phyloP scores from a whole-genome alignment of 106 monocot species.

The Alisma plantagoaquatica region DNA sequence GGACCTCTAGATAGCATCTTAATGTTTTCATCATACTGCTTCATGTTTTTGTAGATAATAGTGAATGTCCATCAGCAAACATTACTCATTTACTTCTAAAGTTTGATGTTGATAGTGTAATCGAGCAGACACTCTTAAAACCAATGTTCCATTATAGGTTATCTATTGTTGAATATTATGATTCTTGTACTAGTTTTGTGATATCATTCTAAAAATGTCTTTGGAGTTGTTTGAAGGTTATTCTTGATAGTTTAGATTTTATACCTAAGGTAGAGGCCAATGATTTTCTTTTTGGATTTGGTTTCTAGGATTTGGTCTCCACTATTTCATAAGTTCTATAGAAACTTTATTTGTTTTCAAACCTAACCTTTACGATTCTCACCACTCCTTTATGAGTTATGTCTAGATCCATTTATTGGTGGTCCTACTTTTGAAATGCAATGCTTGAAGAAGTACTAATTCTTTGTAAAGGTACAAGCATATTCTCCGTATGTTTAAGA shows the following conservation, averaged over 20 bases:
- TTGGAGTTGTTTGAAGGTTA: constrained; percentile 89
- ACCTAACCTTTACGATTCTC: neutral
- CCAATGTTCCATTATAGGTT: constrained; percentile 95
- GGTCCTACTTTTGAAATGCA: constrained; percentile 72
- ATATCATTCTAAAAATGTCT: too few relatives aligned
- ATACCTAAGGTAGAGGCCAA: constrained; percentile 71
- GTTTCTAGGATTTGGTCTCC: constrained; percentile 51
- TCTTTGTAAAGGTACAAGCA: constrained; percentile 59
- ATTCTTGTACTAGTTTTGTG: neutral
- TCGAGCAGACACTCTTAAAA: constrained; percentile 58
- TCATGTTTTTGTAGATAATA: constrained; percentile 90
- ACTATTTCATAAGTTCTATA: neutral
- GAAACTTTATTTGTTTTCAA: too few relatives aligned
- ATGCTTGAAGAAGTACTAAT: constrained; percentile 69
- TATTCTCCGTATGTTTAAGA: constrained; percentile 1
- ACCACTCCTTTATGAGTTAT: constrained; percentile 90
- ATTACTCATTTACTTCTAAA: constrained; percentile 86
- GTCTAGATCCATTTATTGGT: constrained; percentile 59
- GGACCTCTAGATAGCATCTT: neutral
- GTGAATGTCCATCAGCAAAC: constrained; percentile 73
- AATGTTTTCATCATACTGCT: neutral
- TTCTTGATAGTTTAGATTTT: constrained; percentile 82
- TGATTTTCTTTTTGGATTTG: constrained; percentile 64
- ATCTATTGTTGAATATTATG: neutral
- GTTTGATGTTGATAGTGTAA: constrained; percentile 71